phyloP scores from a whole-genome alignment of 2,329 filamentous ascomycete genomes.

The Cladophialophora immunda region DNA sequence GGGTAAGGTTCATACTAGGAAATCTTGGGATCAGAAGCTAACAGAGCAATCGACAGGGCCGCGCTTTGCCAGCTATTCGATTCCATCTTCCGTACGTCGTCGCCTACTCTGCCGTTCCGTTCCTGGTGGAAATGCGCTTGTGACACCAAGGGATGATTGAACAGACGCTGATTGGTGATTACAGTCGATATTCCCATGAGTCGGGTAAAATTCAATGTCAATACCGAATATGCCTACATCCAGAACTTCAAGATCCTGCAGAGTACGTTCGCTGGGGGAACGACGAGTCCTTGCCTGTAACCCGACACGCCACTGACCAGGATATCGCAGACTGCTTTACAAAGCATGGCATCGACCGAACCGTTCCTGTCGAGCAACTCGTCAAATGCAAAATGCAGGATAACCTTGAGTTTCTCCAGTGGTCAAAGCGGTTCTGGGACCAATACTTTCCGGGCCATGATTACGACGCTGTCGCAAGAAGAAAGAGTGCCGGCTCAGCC shows the following conservation, averaged over 20 bases:
- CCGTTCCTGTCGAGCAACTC: slow-evolving; percentile 85
- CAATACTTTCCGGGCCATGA: slow-evolving; percentile 97
- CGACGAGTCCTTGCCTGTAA: slow-evolving; percentile 10
- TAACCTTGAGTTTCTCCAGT: slow-evolving; percentile 98
- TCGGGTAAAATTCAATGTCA: slow-evolving; percentile 97
- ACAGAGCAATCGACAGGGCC: slow-evolving; percentile 49
- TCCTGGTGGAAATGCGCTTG: not conserved
- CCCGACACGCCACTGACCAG: slow-evolving; percentile 4
- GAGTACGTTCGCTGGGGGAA: slow-evolving; percentile 67
- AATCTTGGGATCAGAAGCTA: slow-evolving; percentile 20
- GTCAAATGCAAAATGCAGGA: slow-evolving; percentile 99
- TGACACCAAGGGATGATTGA: not conserved
- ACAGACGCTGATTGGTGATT: slow-evolving; percentile 23
- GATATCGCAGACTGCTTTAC: slow-evolving; percentile 72
- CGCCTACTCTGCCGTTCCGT: not conserved
- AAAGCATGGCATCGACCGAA: slow-evolving; percentile 87
- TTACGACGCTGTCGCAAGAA: slow-evolving; percentile 86
- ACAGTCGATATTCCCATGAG: slow-evolving; percentile 89
- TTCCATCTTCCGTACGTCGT: slow-evolving; percentile 81
- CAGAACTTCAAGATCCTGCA: slow-evolving; percentile 99
- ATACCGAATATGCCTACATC: slow-evolving; percentile 94
- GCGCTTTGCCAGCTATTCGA: slow-evolving; percentile 98
- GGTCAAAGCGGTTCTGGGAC: slow-evolving; percentile 96
- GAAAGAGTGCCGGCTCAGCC: slow-evolving; percentile 77
- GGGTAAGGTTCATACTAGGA: slow-evolving; percentile 69